Evolutionary conservation across 805 yeast species (phyloP).

Genomic region (Candida schatavii): DNA sequence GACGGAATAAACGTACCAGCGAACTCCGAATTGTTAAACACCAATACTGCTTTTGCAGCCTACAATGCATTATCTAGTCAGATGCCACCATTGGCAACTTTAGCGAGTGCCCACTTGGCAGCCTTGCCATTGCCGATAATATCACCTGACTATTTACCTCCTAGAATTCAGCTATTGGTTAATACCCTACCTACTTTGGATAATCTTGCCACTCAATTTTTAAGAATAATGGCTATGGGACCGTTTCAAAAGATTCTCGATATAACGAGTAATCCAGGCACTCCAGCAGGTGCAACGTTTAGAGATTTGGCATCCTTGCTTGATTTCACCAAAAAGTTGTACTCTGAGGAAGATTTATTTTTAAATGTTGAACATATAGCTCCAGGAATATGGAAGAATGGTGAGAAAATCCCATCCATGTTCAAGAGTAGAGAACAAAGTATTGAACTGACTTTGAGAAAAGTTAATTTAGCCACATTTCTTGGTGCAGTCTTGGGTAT

Average conservation of each 20-base stretch:
- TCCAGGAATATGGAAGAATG: conserved; percentile 68
- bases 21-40: conserved; percentile 39
- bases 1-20: conserved; percentile 31
- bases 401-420: conserved; percentile 55
- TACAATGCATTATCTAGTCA: conserved; percentile 41
- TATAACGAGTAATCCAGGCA: conserved; percentile 62
- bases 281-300: conserved; percentile 64
- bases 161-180: conserved; percentile 61
- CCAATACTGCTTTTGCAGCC: conserved; percentile 40
- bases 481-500: conserved; percentile 83
- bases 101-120: conserved; percentile 50
- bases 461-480: conserved; percentile 85
- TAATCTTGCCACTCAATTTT: conserved; percentile 75
- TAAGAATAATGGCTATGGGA: conserved; percentile 67
- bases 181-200: conserved; percentile 76
- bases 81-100: conserved; percentile 31
- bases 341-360: conserved; percentile 69
- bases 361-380: conserved; percentile 66
- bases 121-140: conserved; percentile 58
- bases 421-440: conserved; percentile 61
- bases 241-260: conserved; percentile 75
- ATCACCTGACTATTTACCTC: conserved; percentile 55
- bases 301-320: conserved; percentile 70
- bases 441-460: conserved; percentile 64
- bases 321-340: conserved; percentile 71